phyloP scores from a whole-genome alignment of 2,329 filamentous ascomycete genomes.

The Incumbomyces delicatus region DNA sequence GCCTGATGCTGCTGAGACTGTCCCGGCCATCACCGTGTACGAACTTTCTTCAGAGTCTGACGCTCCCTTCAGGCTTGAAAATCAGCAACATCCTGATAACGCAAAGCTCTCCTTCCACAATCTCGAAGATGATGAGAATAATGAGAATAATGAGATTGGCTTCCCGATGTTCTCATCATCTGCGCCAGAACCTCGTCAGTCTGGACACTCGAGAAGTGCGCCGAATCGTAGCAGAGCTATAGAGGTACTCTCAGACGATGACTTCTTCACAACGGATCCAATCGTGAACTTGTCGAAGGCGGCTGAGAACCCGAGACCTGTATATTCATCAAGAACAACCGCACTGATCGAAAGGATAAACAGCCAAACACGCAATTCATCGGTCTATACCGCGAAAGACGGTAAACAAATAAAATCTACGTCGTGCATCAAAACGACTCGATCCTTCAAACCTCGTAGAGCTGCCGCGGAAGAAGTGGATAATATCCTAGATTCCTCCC shows the following conservation, averaged over 20 bases:
- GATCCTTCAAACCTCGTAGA: neutral
- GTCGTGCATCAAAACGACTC: constrained; percentile 7
- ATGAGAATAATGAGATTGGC: constrained; percentile 22
- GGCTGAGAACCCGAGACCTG: constrained; percentile 9
- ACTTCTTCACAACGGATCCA: constrained; percentile 20
- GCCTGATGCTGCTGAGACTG: neutral
- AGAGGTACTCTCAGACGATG: constrained; percentile 30
- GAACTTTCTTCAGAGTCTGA: constrained; percentile 15
- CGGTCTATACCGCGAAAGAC: neutral
- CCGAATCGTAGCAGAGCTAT: constrained; percentile 14
- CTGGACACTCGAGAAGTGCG: neutral
- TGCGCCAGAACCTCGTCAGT: constrained; percentile 21
- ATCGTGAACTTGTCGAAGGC: constrained; percentile 14
- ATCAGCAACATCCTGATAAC: neutral
- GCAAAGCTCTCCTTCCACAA: constrained; percentile 16
- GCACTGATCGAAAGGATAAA: constrained; percentile 29
- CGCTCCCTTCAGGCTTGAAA: neutral
- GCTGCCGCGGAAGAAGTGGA: constrained; percentile 7
- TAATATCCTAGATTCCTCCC: constrained; percentile 17
- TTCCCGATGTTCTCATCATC: constrained; percentile 37
- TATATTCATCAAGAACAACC: constrained; percentile 33
- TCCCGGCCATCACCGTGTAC: constrained; percentile 1
- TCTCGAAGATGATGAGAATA: constrained; percentile 8
- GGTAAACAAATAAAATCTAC: constrained; percentile 12
- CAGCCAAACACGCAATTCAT: constrained; percentile 5